Evolutionary conservation across 2,329 filamentous ascomycete species (phyloP).

Genomic region (Epichloe festucae): DNA sequence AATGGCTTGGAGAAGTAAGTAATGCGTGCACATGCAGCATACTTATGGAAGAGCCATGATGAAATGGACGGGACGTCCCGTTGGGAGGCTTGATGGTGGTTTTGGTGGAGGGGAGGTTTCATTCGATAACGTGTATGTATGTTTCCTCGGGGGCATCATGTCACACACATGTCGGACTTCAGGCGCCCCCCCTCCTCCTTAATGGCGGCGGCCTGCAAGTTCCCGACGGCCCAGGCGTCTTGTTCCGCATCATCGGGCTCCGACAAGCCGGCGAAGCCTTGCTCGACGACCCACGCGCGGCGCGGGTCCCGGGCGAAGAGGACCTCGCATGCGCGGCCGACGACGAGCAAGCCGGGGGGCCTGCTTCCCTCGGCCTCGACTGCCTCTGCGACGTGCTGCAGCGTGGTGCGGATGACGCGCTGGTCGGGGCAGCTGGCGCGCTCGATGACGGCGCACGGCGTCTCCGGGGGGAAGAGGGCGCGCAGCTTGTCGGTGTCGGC

Average conservation of each 20-base stretch:
- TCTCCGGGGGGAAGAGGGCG: slow-evolving; percentile 62
- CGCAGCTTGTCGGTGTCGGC: slow-evolving; percentile 12
- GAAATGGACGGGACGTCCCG: too few species aligned
- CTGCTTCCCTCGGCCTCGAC: slow-evolving; percentile 81
- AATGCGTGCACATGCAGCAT: too few species aligned
- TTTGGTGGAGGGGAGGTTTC: too few species aligned
- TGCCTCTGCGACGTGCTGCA: slow-evolving; percentile 65
- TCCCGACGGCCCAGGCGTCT: background rate
- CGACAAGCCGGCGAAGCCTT: slow-evolving; percentile 61
- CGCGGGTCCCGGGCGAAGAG: slow-evolving; percentile 45
- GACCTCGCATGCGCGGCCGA: slow-evolving; percentile 73
- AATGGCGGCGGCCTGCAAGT: background rate
- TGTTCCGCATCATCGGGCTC: slow-evolving; percentile 51
- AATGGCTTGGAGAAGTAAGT: too few species aligned
- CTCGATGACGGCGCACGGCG: slow-evolving; percentile 87
- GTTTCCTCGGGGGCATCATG: too few species aligned
- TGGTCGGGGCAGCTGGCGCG: slow-evolving; percentile 90
- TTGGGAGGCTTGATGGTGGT: too few species aligned
- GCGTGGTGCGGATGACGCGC: slow-evolving; percentile 76
- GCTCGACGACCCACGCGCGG: slow-evolving; percentile 71
- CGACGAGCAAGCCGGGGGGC: slow-evolving; percentile 77
- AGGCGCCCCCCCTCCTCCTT: background rate
- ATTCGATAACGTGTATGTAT: too few species aligned
- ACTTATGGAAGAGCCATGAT: too few species aligned
- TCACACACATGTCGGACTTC: too few species aligned